Base-by-base conservation (phyloP, 1,284 basidiomycete species). In the Cutaneotrichosporon spelunceum region DNA sequence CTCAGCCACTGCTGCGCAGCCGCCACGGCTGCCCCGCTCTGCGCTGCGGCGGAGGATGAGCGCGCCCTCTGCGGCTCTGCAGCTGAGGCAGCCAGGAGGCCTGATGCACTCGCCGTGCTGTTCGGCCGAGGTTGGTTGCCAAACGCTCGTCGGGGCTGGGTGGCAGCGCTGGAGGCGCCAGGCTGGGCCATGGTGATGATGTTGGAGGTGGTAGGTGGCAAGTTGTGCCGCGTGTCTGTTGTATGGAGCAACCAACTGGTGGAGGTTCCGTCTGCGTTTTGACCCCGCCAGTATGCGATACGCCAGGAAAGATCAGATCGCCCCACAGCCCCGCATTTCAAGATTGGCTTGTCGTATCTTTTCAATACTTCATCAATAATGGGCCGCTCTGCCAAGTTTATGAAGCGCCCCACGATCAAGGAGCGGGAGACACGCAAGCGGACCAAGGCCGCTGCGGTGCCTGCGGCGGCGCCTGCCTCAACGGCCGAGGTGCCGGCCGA, bases 1-100 rank as follows among this genome's bases (percentile, higher is more conserved):
- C 66, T 67, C n/a, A 78, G 63, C 76, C 76, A 78, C 59, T 73
- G 71, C 44, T 66, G 63, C n/a, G 70, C 68, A 50, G 71, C 71
- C 47, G 67, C 70, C 9, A 63, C 70, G 6, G 52, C 53, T 4
- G 39, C 56, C 9, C 61, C 60, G 5, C 57, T 55, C 16, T 57
- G 57, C 2, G 55, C 54, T 4, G 48, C 48, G 11, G 48, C 48
- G 24, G 61, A 62, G 29, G 56, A 50, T 11, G 55, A 49, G 8
- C 64, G 61, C 29, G 48, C 26, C 5, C 64, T 52, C 39, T 56
- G 59, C 10, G 56, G 45, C 26, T 58, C 53, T n/a, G 26, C 27
- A 5, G 26, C 19, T 9, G 14, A 19, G 49, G 26, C 9, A 21
- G 52, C 30, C 21, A 33, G 30, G 3, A n/a, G 33, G n/a, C 21